Conservation (phyloP, 2,329 filamentous ascomycete species). For the Scleromitrula shiraiana region DNA sequence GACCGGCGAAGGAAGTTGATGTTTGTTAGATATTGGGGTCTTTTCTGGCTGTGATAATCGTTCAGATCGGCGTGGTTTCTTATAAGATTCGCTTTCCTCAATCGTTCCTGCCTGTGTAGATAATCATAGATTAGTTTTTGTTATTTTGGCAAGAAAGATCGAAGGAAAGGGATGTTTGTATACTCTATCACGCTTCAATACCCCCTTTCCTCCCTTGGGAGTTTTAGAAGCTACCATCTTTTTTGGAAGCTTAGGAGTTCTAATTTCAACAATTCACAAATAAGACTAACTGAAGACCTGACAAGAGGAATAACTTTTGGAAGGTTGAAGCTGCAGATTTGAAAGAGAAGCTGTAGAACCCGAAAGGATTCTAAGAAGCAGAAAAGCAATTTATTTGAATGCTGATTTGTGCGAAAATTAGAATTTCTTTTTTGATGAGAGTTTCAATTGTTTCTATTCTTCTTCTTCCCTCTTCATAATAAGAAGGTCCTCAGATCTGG, state of each 20-base stretch:
- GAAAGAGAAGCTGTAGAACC: no score
- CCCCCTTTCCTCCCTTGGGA: neutral
- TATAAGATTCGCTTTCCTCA: conserved; percentile 36
- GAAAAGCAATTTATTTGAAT: no score
- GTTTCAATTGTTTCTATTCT: neutral
- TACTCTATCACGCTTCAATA: conserved; percentile 7
- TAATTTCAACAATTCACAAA: no score
- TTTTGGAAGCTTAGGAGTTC: neutral
- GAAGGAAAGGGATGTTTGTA: neutral
- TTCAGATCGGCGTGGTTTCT: conserved; percentile 77
- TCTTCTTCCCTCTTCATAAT: neutral
- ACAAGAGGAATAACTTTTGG: neutral
- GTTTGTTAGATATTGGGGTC: conserved; percentile 53
- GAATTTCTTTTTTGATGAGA: no score
- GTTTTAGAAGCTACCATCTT: neutral
- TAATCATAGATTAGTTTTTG: conserved; percentile 16
- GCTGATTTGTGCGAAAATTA: no score
- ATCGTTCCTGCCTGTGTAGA: conserved; percentile 16
- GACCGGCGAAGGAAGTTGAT: conserved; percentile 73
- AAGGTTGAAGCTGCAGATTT: no score
- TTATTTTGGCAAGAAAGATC: neutral
- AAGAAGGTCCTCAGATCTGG: neutral
- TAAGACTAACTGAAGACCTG: no score
- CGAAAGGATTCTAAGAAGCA: no score
- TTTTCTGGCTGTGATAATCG: conserved; percentile 50